phyloP scores from a whole-genome alignment of 441 rosid genomes.

The Arabidopsis lyrata region DNA sequence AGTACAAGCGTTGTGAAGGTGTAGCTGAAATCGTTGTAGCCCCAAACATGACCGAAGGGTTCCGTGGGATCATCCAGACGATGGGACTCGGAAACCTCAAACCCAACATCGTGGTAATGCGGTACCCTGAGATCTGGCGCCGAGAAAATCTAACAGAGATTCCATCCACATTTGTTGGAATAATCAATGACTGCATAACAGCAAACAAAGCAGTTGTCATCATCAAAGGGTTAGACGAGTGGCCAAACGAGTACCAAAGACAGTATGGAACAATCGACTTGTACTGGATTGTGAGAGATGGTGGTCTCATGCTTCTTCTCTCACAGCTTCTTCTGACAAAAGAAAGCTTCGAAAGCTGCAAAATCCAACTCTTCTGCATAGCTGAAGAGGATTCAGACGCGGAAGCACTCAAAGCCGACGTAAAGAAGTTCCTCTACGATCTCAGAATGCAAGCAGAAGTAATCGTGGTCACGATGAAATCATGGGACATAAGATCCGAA shows the following conservation, averaged over 20 bases:
- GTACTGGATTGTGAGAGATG: slow-evolving; percentile 98
- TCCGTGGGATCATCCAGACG: slow-evolving; percentile 95
- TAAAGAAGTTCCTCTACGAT: slow-evolving; percentile 94
- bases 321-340: slow-evolving; percentile 98
- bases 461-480: slow-evolving; percentile 87
- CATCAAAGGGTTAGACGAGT: slow-evolving; percentile 97
- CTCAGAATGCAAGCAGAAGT: slow-evolving; percentile 99
- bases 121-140: slow-evolving; percentile 99
- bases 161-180: slow-evolving; percentile 89
- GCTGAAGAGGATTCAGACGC: slow-evolving; percentile 99
- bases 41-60: slow-evolving; percentile 97
- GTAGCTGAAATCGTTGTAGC: slow-evolving; percentile 99
- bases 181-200: slow-evolving; percentile 94
- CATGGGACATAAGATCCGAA: slow-evolving; percentile 82
- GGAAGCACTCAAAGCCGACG: slow-evolving; percentile 91
- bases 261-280: slow-evolving; percentile 97
- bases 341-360: slow-evolving; percentile 98
- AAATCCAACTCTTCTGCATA: slow-evolving; percentile 97
- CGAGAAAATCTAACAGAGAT: slow-evolving; percentile 93
- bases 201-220: slow-evolving; percentile 99
- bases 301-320: slow-evolving; percentile 98
- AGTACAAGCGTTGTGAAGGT: slow-evolving; percentile 95
- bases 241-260: slow-evolving; percentile 98
- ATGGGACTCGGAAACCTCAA: slow-evolving; percentile 99
- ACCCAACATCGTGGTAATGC: slow-evolving; percentile 97